Conservation (phyloP, 495 filamentous ascomycete species). For the Trichoderma reesei region DNA sequence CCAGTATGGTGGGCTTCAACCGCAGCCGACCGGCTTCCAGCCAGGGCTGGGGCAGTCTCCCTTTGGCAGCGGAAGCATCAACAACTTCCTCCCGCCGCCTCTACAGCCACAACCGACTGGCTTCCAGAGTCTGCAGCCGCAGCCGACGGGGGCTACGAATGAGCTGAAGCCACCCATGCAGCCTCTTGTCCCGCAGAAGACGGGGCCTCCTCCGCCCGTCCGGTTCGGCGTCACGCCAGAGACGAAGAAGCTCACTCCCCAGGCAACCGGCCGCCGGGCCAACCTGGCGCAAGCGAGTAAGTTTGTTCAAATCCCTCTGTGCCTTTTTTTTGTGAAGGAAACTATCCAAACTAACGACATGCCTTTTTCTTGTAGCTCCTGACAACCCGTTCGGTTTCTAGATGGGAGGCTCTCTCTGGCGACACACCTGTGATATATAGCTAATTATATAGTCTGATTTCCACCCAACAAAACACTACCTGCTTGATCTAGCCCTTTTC, state of each 20-base stretch:
- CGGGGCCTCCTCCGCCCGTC: slow-evolving; percentile 83
- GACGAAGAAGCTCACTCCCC: slow-evolving; percentile 68
- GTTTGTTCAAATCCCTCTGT: slow-evolving; percentile 31
- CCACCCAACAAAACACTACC: neutral
- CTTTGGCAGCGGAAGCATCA: slow-evolving; percentile 36
- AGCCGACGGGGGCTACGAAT: slow-evolving; percentile 12
- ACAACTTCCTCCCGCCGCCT: slow-evolving; percentile 44
- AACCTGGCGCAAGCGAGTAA: slow-evolving; percentile 92
- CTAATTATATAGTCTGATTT: neutral
- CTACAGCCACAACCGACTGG: slow-evolving; percentile 18
- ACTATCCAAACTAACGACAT: neutral
- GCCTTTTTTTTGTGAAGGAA: slow-evolving; percentile 11
- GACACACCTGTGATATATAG: neutral
- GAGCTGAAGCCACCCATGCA: slow-evolving; percentile 18
- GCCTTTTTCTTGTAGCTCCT: neutral
- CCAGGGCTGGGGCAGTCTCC: slow-evolving; percentile 36
- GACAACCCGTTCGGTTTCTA: slow-evolving; percentile 12
- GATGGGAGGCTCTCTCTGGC: neutral
- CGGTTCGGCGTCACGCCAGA: slow-evolving; percentile 71
- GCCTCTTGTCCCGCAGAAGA: slow-evolving; percentile 74
- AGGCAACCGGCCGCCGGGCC: slow-evolving; percentile 81
- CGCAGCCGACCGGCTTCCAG: slow-evolving; percentile 60
- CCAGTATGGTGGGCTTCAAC: slow-evolving; percentile 51
- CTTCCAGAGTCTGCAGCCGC: slow-evolving; percentile 42
- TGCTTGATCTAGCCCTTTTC: neutral